Evolutionary conservation across 31 red algal genomes (phyloP).

Genomic region (Endocladia muricata): DNA sequence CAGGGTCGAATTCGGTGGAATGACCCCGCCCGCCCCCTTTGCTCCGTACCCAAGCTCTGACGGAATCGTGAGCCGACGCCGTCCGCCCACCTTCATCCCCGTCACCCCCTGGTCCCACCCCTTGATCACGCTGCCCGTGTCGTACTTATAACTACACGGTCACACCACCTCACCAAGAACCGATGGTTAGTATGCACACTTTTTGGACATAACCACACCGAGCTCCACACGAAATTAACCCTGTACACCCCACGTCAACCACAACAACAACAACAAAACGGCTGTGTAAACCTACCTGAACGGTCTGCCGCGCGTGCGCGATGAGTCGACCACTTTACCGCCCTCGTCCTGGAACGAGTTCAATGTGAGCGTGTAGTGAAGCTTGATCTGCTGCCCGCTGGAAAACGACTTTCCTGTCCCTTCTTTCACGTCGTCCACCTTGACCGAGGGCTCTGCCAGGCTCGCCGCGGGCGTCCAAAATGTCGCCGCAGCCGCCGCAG

Average conservation of each 20-base stretch:
- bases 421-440: slow-evolving; percentile 19
- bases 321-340: slow-evolving; percentile 68
- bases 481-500: background rate
- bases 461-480: background rate
- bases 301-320: slow-evolving; percentile 38
- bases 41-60: slow-evolving; percentile 68
- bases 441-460: background rate
- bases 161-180: background rate
- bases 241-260: too few relatives aligned
- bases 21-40: slow-evolving; percentile 46
- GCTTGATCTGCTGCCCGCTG: slow-evolving; percentile 8
- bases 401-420: slow-evolving; percentile 24
- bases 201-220: background rate
- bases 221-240: background rate
- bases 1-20: slow-evolving; percentile 59
- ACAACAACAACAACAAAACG: background rate
- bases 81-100: slow-evolving; percentile 78
- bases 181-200: background rate
- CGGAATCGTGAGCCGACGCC: slow-evolving; percentile 41
- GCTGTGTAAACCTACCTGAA: slow-evolving; percentile 43
- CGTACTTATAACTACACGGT: slow-evolving; percentile 30
- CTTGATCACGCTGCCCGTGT: slow-evolving; percentile 61
- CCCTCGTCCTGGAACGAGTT: slow-evolving; percentile 25
- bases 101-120: slow-evolving; percentile 74
- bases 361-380: slow-evolving; percentile 72